phyloP scores from a whole-genome alignment of 2,329 filamentous ascomycete species.

The Sporothrix brunneoviolacea region DNA sequence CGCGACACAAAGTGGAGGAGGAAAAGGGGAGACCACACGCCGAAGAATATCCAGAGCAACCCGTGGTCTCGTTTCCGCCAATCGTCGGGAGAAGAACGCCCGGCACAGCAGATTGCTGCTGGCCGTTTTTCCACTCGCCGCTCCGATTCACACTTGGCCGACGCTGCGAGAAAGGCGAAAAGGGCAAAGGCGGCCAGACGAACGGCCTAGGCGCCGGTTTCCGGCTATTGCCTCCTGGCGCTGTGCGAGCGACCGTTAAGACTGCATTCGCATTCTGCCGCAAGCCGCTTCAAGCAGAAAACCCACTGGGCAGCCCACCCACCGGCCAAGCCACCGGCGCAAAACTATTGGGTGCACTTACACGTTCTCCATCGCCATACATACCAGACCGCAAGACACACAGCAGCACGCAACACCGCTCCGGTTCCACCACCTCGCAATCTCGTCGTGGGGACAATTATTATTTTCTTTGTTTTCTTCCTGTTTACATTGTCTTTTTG shows the following conservation, averaged over 20 bases:
- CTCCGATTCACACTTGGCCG: too few relatives aligned
- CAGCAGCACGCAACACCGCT: conserved; percentile 5
- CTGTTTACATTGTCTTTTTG: not conserved
- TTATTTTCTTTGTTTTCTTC: not conserved
- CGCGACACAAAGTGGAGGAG: not conserved
- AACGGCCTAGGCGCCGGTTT: not conserved
- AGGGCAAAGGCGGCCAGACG: not conserved
- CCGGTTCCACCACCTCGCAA: not conserved
- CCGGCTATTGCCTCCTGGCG: too few relatives aligned
- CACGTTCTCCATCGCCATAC: conserved; percentile 5
- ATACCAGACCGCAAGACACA: conserved; percentile 7
- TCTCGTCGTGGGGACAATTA: not conserved
- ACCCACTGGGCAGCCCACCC: too few relatives aligned
- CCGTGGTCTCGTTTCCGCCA: not conserved
- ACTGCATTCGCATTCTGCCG: too few relatives aligned
- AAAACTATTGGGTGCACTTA: conserved; percentile 9
- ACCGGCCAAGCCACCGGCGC: not conserved
- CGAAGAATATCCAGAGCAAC: not conserved
- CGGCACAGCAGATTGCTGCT: not conserved
- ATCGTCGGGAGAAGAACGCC: not conserved
- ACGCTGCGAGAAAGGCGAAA: too few relatives aligned
- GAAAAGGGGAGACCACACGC: not conserved
- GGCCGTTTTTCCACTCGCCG: not conserved
- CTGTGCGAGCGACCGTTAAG: too few relatives aligned
- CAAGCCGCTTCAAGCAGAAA: too few relatives aligned